Evolutionary conservation across 1,139 yeast species (phyloP), one percentile per base, ranked within the genome.

Genomic region (Yamadazyma buinensis): DNA sequence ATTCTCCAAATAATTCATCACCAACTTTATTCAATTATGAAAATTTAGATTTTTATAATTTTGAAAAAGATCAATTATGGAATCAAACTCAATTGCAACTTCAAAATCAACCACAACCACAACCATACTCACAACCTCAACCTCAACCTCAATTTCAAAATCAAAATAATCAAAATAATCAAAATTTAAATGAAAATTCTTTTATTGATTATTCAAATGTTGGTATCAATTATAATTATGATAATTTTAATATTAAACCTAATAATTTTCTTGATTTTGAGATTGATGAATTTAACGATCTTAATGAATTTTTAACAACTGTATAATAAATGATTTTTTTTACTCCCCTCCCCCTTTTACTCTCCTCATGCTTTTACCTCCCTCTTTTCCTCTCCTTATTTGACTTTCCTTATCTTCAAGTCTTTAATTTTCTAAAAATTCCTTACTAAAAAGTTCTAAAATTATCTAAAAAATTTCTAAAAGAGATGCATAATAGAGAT

Each of bases 241-340:
- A 26, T 19, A 21, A 15, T 13, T 19, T 29, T 13, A 15, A 15
- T 14, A 21, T 28, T 12, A 20, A 20, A 5, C 12, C 7, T 5
- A 6, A n/a, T n/a, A 18, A 18, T 17, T 7, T 7, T 14, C 14
- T 22, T 32, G 34, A 36, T 6, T 33, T 36, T 24, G 33, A 30
- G 24, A 21, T 31, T 30, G 39, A 36, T 19, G 36, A 36, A 10
- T 32, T 32, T 36, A 36, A 36, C 23, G 38, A 35, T 23, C 29
- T 35, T 35, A 30, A 35, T 25, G 38, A 35, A 21, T 36, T 36
- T 36, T 32, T 36, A 27, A 36, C 39, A 26, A 36, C 39, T 30
- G 27, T 30, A 30, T 24, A 30, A 5, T 30, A 30, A 17, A n/a
- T 15, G 23, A n/a, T 27, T 27, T 27, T 15, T 8, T 10, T 13